phyloP scores from a whole-genome alignment of 2,329 filamentous ascomycete species.

The Aspergillus tanneri region DNA sequence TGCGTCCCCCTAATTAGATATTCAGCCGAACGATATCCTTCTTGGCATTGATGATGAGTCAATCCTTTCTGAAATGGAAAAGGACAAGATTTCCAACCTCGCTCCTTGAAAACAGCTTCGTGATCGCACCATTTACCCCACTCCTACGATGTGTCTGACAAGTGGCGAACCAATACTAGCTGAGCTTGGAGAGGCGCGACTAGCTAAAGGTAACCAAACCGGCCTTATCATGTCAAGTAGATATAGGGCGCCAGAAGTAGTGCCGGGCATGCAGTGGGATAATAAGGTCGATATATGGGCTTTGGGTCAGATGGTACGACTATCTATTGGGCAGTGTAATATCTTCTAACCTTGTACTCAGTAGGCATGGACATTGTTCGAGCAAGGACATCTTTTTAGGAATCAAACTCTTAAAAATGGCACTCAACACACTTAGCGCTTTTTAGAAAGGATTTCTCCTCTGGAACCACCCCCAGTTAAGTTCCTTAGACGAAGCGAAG shows the following conservation, averaged over 20 bases:
- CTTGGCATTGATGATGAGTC: constrained; percentile 37
- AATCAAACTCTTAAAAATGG: constrained; percentile 32
- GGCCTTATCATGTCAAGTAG: constrained; percentile 20
- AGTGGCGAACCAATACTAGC: constrained; percentile 41
- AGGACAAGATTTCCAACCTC: constrained; percentile 39
- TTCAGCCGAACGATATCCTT: constrained; percentile 46
- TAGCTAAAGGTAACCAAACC: constrained; percentile 33
- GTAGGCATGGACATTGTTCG: constrained; percentile 45
- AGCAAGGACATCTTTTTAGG: constrained; percentile 43
- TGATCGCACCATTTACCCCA: constrained; percentile 42
- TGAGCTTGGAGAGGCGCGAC: constrained; percentile 48
- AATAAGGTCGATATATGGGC: constrained; percentile 51
- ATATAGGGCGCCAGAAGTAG: constrained; percentile 38
- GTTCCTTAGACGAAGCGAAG: constrained; percentile 28
- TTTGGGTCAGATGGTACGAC: constrained; percentile 45
- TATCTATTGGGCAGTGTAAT: constrained; percentile 4
- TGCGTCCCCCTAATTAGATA: constrained; percentile 25
- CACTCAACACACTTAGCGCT: constrained; percentile 38
- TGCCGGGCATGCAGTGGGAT: constrained; percentile 43
- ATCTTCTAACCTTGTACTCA: constrained; percentile 5
- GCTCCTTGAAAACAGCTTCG: constrained; percentile 41
- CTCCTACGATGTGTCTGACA: constrained; percentile 33
- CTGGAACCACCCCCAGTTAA: constrained; percentile 41
- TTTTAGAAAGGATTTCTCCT: constrained; percentile 46
- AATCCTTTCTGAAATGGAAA: constrained; percentile 36